Base-by-base conservation (phyloP, 768 basidiomycete genomes). In the Trametes punicea region DNA sequence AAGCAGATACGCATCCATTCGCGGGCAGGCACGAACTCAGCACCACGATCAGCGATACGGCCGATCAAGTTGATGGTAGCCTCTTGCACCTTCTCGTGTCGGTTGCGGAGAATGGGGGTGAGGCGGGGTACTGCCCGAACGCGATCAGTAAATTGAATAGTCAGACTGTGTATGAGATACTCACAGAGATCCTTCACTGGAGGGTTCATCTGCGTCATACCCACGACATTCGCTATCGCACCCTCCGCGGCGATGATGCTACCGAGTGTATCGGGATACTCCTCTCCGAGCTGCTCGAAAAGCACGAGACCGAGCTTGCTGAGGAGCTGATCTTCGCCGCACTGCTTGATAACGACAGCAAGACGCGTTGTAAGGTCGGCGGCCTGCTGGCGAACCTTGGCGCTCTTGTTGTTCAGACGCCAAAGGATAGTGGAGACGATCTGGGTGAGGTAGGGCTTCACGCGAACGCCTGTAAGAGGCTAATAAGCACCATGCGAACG, bases 1-100 rank as follows among this genome's bases (percentile, higher is more conserved):
- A 99, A 98, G 70, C 97, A 98, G 68, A 99, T 98, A 68, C 97
- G 88, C 97, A 99, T 99, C 97, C 96, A 98, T 73, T 99, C 97
- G 66, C 97, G 85, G 9, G 97, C 96, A 15, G 97, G 95, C 0
- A 99, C 96, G 59, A 93, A 98, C 73, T 98, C 97, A 20, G 97
- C 96, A 52, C 97, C 97, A 72, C 97, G 93, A 84, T 99, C 97
- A 55, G 97, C 96, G 63, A 99, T 98, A 73, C 96, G 96, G 63
- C 97, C 97, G 63, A 99, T 98, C 76, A 99, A 81, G 75, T 99
- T 99, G 76, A 99, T 99, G 2, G 95, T 98, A 0, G 97, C 93
- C 71, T 99, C 97, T 70, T 99, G 97, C 63, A 99, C 97, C 69
- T 99, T 99, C 70, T 99, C 97, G 69, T 99, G 97, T 70, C 97